Base-by-base conservation (phyloP, 495 filamentous ascomycete species). In the Halenospora varia region DNA sequence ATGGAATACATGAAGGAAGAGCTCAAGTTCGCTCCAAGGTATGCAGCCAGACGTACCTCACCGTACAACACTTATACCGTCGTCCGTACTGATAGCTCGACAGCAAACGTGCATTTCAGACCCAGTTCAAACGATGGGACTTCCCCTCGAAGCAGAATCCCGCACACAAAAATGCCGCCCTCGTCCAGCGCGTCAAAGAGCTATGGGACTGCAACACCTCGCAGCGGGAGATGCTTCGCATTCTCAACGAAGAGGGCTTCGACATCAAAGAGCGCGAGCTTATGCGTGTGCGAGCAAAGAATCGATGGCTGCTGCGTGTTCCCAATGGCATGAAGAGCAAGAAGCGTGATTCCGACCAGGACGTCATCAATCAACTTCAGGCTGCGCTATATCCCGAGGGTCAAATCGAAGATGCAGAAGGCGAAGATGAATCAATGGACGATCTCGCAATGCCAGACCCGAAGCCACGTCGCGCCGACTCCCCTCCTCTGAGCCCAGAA, bases 111-210 rank as follows among this genome's bases (percentile, higher is more conserved):
- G 82, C 85, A 23, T 89, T 83, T 61, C 87, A 90, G 66, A 79
- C 76, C 10, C 85, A 88, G 56, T 89, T 90, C 71, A 86, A 82
- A 63, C 76, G 82, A 68, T 94, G 89, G 89, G 77, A 80, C 0
- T 94, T 92, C 57, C 89, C 89, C 2, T 81, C 76, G 56, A 89
- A 88, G 67, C 82, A 85, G 59, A 85, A 83, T 60, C 85, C 82
- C 10, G 81, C 81, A 3, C 84, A 87, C 68, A 86, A 85, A 64
- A 87, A 89, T 64, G 69, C 74, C 22, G 72, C 71, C 11, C 78
- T 94, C 10, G 81, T 88, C 18, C 79, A 75, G 2, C 79, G 89
- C 1, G 79, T 90, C 44, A 82, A 82, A 57, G 77, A 90, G 74
- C 80, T 94, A 59, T 94, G 89, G 88, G 84, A 88, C 65, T 72